Percentiles rank a stretch among this genome's conserved stretches.
phyloP scores from a whole-genome alignment of 192 early-diverging fungal species.

The Coemansia sp. region DNA sequence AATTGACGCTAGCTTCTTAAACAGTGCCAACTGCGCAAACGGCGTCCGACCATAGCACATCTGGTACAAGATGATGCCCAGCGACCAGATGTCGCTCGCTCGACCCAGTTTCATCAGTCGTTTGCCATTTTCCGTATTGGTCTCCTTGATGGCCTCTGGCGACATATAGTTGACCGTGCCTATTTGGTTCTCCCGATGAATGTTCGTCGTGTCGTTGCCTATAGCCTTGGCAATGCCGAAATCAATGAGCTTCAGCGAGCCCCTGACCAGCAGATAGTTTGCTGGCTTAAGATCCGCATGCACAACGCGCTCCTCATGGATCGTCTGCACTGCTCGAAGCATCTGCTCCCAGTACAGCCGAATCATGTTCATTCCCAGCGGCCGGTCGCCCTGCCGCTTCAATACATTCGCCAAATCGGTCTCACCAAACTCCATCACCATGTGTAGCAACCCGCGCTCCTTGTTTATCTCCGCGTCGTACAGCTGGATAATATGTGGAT shows the following conservation, averaged over 20 bases:
- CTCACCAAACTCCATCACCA: slow-evolving; percentile 93
- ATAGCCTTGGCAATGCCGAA: slow-evolving; percentile 98
- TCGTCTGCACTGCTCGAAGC: slow-evolving; percentile 81
- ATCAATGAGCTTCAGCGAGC: slow-evolving; percentile 88
- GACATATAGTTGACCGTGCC: slow-evolving; percentile 97
- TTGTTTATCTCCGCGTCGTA: slow-evolving; percentile 71
- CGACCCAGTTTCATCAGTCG: slow-evolving; percentile 66
- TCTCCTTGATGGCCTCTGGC: slow-evolving; percentile 76
- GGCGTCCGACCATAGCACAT: slow-evolving; percentile 85
- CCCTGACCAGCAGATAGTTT: slow-evolving; percentile 88
- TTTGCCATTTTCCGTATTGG: slow-evolving; percentile 27
- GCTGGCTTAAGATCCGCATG: slow-evolving; percentile 95
- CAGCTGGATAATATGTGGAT: slow-evolving; percentile 75
- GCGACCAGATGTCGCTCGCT: slow-evolving; percentile 85
- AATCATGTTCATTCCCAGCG: slow-evolving; percentile 70
- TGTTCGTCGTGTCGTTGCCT: slow-evolving; percentile 90
- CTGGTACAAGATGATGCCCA: slow-evolving; percentile 91
- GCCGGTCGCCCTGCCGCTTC: slow-evolving; percentile 46
- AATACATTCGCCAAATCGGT: slow-evolving; percentile 74
- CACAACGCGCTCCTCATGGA: slow-evolving; percentile 85
- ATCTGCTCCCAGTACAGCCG: slow-evolving; percentile 91
- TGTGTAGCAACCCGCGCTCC: slow-evolving; percentile 57
- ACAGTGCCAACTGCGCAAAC: slow-evolving; percentile 68
- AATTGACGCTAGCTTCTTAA: slow-evolving; percentile 70
- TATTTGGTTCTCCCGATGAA: slow-evolving; percentile 79